Evolutionary conservation across 2,329 filamentous ascomycete genomes (phyloP), one percentile per base, ranked within the genome.

Genomic region (Bipolaris gigantea): DNA sequence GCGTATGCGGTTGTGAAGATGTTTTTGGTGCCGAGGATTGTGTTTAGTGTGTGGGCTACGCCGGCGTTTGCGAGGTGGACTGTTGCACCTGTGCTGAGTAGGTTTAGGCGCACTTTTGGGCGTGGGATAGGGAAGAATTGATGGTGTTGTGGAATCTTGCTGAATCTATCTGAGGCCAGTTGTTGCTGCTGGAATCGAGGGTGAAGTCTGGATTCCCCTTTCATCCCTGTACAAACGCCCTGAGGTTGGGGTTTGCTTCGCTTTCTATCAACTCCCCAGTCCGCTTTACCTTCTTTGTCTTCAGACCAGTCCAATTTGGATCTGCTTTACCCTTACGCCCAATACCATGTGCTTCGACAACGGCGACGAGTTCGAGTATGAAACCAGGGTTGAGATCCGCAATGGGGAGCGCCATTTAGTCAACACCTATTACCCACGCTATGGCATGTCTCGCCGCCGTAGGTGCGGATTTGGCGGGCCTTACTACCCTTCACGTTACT

Each of bases 1-100:
- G 92, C 94, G 5, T 99, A 94, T 79, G 89, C 91, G 0, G 83
- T 97, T 59, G 95, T 91, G 1, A 99, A 99, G 77, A 86, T 85
- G 15, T 70, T 97, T 54, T 73, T 99, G 59, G 91, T 94, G 0
- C 66, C 89, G 11, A 83, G 94, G 62, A 83, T 99, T 57, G 77
- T 88, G 23, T 75, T 85, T 6, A 96, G 92, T 76, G 82, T 95
- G 4, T 96, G 89, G 90, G 88, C 84, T 13, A 96, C 94, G 42
- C 94, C 94, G 4, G 95, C 90, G 89, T 95, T 97, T 80, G 92
- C 92, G 27, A 77, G 59, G 47, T 61, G 60, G 58, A 65, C 68
- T 1, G 65, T 73, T 10, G 40, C 67, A 1, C 72, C 72, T 27
- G 21, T 69, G 6, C 49, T 64, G 53, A 53, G 70, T 41, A 62